Evolutionary conservation across 73 alveolate genomes (phyloP).

Genomic region (Stentor coeruleus): DNA sequence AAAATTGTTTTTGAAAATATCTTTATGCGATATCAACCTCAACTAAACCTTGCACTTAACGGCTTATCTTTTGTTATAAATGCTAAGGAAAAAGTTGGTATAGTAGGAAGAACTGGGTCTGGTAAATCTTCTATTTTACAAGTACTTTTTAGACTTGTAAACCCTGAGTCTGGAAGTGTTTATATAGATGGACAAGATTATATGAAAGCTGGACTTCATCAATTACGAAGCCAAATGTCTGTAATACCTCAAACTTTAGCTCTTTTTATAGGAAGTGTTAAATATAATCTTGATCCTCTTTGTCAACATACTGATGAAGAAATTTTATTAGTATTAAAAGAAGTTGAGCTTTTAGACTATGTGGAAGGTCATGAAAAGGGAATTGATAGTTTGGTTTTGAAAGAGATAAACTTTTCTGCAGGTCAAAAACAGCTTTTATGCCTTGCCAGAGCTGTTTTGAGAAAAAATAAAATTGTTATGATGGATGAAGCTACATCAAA

Average conservation of each 20-base stretch:
- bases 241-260: constrained; percentile 81
- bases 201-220: constrained; percentile 50
- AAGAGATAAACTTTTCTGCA: constrained; percentile 44
- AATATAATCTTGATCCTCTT: constrained; percentile 79
- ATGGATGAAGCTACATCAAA: constrained; percentile 69
- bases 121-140: constrained; percentile 89
- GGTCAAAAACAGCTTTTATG: constrained; percentile 60
- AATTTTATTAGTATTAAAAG: constrained; percentile 34
- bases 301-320: constrained; percentile 28
- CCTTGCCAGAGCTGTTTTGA: constrained; percentile 55
- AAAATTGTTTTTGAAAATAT: constrained; percentile 25
- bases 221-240: constrained; percentile 53
- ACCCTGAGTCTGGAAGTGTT: constrained; percentile 20
- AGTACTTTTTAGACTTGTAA: constrained; percentile 47
- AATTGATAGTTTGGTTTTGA: constrained; percentile 26
- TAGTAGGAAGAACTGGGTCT: constrained; percentile 96
- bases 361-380: constrained; percentile 24
- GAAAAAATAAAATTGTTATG: constrained; percentile 40
- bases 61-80: constrained; percentile 61
- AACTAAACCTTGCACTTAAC: constrained; percentile 36
- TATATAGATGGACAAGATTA: constrained; percentile 66
- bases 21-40: constrained; percentile 37
- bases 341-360: neutral
- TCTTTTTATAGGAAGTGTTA: constrained; percentile 61
- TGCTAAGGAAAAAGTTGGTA: constrained; percentile 85